Base-by-base conservation (phyloP, 1,284 basidiomycete species). In the Tranzscheliella williamsii region DNA sequence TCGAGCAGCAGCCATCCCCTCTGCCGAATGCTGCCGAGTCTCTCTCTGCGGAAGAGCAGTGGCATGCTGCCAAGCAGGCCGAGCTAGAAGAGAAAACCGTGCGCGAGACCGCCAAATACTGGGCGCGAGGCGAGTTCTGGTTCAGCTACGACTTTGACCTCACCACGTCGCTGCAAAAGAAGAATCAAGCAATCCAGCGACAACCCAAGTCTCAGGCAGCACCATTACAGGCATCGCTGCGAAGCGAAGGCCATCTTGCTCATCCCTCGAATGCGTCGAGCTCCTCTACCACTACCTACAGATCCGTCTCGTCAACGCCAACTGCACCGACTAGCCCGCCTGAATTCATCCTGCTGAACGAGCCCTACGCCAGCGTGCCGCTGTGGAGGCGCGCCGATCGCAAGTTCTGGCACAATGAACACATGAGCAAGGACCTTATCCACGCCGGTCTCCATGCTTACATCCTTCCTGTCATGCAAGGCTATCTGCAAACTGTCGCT, bases 351-450 rank as follows among this genome's bases (percentile, higher is more conserved):
- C 27, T 55, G 37, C 86, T 88, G 23, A 80, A 82, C 3, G 89
- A 91, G 76, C 87, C 89, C 0, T 81, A 83, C 47, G 79, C 84
- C 1, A 84, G 84, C 1, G 81, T 90, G 31, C 89, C 90, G 0
- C 81, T 92, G 5, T 91, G 90, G 89, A 82, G 88, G 30, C 81
- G 89, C 8, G 88, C 89, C 1, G 88, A 91, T 53, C 83, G 84
- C 34, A 85, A 87, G 34, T 92, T 88, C 73, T 93, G 89, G 89
- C 92, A 90, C 87, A 93, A 93, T 65, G 88, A 90, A 17, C 85
- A 85, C 82, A 81, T 92, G 54, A 82, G 83, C 15, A 86, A 86
- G 61, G 85, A 87, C n/a, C 70, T 80, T 30, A 63, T 76, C 11
- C 67, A 78, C 12, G 72, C 73, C 0, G 79, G 79, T 0, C 65